A percentile compares a stretch with the other conserved stretches of the same genome.
These are phyloP conservation scores for Grosmannia clavigera DNA, from an alignment of 2,329 filamentous ascomycete species.

Conservation along the genomic window DNA sequence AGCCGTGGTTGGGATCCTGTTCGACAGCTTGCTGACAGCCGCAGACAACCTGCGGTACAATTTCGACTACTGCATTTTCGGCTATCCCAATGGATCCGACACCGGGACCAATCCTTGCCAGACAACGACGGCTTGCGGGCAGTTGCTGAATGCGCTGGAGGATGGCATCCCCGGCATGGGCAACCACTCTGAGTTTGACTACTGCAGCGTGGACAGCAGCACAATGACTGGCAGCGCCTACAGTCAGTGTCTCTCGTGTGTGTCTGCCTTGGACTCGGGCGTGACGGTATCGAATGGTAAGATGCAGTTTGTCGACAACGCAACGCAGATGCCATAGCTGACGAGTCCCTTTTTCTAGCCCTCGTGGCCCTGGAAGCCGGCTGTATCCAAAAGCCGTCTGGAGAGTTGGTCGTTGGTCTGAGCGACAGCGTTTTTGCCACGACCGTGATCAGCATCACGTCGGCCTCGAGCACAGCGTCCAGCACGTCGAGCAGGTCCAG, in stretches of 20 bases:
- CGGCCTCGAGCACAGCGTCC: conserved; percentile 16
- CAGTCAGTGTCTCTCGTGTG: conserved; percentile 31
- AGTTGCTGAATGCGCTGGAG: conserved; percentile 27
- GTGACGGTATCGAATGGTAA: conserved; percentile 38
- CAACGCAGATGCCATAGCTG: background rate
- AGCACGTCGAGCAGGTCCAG: conserved; percentile 6
- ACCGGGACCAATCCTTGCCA: conserved; percentile 35
- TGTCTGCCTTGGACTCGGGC: conserved; percentile 28
- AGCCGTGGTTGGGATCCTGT: background rate
- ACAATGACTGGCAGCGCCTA: conserved; percentile 22
- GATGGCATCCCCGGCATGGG: conserved; percentile 24
- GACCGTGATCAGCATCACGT: conserved; percentile 19
- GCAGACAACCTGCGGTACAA: conserved; percentile 42
- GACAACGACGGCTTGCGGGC: conserved; percentile 37
- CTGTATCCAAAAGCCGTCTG: conserved; percentile 33
- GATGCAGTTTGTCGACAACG: conserved; percentile 8
- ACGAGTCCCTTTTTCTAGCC: conserved; percentile 20
- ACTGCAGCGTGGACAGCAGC: conserved; percentile 30
- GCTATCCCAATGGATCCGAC: conserved; percentile 34
- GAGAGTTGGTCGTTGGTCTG: conserved; percentile 16
- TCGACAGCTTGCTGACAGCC: background rate
- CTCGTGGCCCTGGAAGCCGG: conserved; percentile 38
- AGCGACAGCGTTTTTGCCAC: conserved; percentile 18
- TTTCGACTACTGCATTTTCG: conserved; percentile 39
- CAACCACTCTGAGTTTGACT: conserved; percentile 28